Evolutionary conservation across 2,329 filamentous ascomycete species (phyloP).

Genomic region (Neonectria hederae): DNA sequence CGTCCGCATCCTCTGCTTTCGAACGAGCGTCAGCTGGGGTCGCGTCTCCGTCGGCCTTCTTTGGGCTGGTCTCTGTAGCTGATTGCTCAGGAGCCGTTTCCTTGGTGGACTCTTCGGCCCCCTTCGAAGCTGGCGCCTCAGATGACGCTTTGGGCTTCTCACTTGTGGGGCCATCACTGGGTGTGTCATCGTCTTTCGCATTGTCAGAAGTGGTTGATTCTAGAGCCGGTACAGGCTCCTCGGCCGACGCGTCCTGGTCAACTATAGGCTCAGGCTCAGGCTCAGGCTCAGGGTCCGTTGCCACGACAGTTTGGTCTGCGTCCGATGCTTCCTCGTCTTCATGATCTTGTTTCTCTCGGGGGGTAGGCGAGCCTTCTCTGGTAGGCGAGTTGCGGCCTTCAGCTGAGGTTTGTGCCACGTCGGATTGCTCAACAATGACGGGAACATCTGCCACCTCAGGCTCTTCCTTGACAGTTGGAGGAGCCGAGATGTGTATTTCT

Average conservation of each 20-base stretch:
- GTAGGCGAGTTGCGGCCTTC: slow-evolving; percentile 3
- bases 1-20: slow-evolving; percentile 19
- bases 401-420: slow-evolving; percentile 31
- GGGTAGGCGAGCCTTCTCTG: slow-evolving; percentile 17
- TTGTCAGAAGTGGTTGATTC: slow-evolving; percentile 32
- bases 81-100: slow-evolving; percentile 7
- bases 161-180: slow-evolving; percentile 9
- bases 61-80: slow-evolving; percentile 15
- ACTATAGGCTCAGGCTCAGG: slow-evolving; percentile 32
- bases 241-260: slow-evolving; percentile 9
- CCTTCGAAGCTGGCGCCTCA: slow-evolving; percentile 10
- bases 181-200: slow-evolving; percentile 31
- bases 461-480: slow-evolving; percentile 68
- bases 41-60: slow-evolving; percentile 19
- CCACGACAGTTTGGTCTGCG: slow-evolving; percentile 41
- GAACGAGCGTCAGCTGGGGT: slow-evolving; percentile 8
- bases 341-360: slow-evolving; percentile 16
- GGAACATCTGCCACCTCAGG: slow-evolving; percentile 53
- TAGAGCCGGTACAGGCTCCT: slow-evolving; percentile 14
- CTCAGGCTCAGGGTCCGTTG: slow-evolving; percentile 36
- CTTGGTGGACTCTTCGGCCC: slow-evolving; percentile 7
- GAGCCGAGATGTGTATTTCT: slow-evolving; percentile 57
- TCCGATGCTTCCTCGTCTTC: slow-evolving; percentile 27
- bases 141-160: slow-evolving; percentile 4
- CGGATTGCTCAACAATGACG: slow-evolving; percentile 53